Conservation (phyloP, 2,329 filamentous ascomycete species). For the Exophiala lecanii-corni region DNA sequence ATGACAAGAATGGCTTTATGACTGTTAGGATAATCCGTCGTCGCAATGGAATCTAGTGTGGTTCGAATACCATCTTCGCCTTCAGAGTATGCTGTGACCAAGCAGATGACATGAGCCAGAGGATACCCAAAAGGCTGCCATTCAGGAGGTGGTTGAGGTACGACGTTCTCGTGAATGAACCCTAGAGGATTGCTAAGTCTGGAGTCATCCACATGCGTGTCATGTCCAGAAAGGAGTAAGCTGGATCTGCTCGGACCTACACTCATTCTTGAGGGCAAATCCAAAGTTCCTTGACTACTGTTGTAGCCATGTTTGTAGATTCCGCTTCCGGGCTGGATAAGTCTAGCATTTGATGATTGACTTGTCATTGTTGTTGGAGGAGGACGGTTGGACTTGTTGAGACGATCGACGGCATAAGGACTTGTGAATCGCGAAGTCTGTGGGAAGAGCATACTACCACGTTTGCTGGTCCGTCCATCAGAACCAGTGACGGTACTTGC, state of each 20-base stretch:
- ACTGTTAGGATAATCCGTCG: constrained; percentile 97
- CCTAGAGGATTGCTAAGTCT: constrained; percentile 79
- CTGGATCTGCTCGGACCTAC: constrained; percentile 47
- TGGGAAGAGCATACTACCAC: constrained; percentile 77
- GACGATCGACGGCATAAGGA: constrained; percentile 71
- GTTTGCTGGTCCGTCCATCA: constrained; percentile 70
- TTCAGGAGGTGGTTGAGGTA: constrained; percentile 91
- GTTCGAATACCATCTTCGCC: constrained; percentile 88
- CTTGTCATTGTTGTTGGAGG: constrained; percentile 90
- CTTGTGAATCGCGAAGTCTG: constrained; percentile 93
- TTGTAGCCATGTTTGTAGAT: constrained; percentile 63
- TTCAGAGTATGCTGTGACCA: constrained; percentile 96
- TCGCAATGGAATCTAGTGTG: constrained; percentile 91
- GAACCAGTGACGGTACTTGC: constrained; percentile 59
- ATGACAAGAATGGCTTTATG: constrained; percentile 96
- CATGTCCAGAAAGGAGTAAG: constrained; percentile 54
- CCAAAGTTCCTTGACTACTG: constrained; percentile 53
- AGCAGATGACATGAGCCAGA: constrained; percentile 84
- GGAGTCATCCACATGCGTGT: constrained; percentile 52
- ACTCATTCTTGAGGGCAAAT: constrained; percentile 41
- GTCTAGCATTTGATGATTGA: constrained; percentile 69
- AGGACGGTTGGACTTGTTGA: constrained; percentile 48
- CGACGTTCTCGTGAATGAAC: constrained; percentile 94
- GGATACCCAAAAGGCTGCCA: constrained; percentile 98
- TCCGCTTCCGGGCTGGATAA: constrained; percentile 57